Conservation (phyloP, 2,329 filamentous ascomycete genomes). For the Colletotrichum siamense region DNA sequence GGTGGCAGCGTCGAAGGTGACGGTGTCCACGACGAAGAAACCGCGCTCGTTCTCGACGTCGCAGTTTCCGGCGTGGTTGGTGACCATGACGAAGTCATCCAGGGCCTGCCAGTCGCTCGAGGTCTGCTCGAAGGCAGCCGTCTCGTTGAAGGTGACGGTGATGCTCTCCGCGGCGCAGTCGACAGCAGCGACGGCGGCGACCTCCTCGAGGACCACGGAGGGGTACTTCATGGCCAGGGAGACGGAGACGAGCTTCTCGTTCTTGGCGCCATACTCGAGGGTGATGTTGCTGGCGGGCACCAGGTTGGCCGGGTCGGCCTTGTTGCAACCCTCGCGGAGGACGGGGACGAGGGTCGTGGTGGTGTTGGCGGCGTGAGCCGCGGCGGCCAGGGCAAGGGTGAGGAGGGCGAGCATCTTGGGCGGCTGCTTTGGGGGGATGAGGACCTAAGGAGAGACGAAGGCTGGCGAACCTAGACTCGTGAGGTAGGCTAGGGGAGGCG, state of each 20-base stretch:
- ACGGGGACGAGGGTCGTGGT: constrained; percentile 2
- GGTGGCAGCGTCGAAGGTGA: constrained; percentile 15
- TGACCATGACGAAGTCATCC: constrained; percentile 27
- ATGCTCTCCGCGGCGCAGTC: constrained; percentile 60
- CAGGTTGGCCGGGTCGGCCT: constrained; percentile 6
- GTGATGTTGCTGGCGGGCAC: constrained; percentile 43
- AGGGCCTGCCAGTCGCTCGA: constrained; percentile 23
- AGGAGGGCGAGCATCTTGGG: constrained; percentile 10
- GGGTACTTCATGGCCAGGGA: constrained; percentile 51
- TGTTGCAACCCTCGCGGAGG: not conserved
- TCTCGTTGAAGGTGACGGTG: constrained; percentile 24
- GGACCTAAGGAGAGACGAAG: not conserved
- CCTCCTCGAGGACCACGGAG: constrained; percentile 27
- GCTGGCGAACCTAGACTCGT: not conserved
- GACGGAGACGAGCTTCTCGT: constrained; percentile 58
- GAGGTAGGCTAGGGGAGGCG: not conserved
- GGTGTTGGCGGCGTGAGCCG: constrained; percentile 8
- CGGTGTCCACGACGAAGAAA: constrained; percentile 26
- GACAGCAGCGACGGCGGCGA: constrained; percentile 58
- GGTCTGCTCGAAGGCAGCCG: constrained; percentile 25
- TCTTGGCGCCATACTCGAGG: constrained; percentile 26
- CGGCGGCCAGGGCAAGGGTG: constrained; percentile 9
- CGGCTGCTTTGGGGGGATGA: not conserved
- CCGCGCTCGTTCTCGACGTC: constrained; percentile 25
- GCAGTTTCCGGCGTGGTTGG: constrained; percentile 27